Evolutionary conservation across 1,284 basidiomycete genomes (phyloP).

Genomic region (Athelia psychrophila): DNA sequence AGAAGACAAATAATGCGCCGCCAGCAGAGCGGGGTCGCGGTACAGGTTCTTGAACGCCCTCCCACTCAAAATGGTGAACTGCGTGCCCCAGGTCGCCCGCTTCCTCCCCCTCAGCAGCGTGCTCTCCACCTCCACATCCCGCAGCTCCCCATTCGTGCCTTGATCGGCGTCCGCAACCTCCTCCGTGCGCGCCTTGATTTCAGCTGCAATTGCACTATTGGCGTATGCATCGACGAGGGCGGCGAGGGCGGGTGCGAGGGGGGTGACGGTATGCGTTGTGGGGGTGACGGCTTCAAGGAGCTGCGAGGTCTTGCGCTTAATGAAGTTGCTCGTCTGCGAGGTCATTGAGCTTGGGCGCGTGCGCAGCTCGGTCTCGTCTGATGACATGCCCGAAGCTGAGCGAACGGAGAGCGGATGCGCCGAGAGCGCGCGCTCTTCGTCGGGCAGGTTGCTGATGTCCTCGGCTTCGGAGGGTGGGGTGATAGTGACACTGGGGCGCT

Average conservation of each 20-base stretch:
- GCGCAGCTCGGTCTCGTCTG: conserved; percentile 52
- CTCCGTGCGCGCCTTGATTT: conserved; percentile 65
- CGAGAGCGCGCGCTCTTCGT: conserved; percentile 56
- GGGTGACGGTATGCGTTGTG: conserved; percentile 33
- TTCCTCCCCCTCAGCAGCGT: conserved; percentile 73
- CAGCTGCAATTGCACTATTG: conserved; percentile 62
- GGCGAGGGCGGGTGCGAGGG: conserved; percentile 65
- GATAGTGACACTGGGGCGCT: conserved; percentile 12
- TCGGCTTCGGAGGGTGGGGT: conserved; percentile 28
- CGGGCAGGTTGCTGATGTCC: conserved; percentile 42
- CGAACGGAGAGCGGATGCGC: conserved; percentile 33
- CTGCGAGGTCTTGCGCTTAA: conserved; percentile 77
- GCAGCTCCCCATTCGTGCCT: conserved; percentile 41
- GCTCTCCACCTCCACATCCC: conserved; percentile 65
- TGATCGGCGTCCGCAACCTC: conserved; percentile 36
- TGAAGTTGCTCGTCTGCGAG: conserved; percentile 48
- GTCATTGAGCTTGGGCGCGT: conserved; percentile 44
- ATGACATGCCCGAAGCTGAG: conserved; percentile 28
- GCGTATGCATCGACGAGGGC: conserved; percentile 75
- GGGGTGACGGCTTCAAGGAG: conserved; percentile 67
- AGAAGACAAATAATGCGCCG: conserved; percentile 87
- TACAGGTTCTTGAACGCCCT: conserved; percentile 98
- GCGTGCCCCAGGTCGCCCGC: conserved; percentile 83
- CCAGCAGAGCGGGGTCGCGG: conserved; percentile 89
- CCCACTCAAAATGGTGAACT: conserved; percentile 91